Percentiles rank a stretch among this genome's conserved stretches.
Conservation (phyloP, 352 stramenopile species). For the Plasmopara viticola region DNA sequence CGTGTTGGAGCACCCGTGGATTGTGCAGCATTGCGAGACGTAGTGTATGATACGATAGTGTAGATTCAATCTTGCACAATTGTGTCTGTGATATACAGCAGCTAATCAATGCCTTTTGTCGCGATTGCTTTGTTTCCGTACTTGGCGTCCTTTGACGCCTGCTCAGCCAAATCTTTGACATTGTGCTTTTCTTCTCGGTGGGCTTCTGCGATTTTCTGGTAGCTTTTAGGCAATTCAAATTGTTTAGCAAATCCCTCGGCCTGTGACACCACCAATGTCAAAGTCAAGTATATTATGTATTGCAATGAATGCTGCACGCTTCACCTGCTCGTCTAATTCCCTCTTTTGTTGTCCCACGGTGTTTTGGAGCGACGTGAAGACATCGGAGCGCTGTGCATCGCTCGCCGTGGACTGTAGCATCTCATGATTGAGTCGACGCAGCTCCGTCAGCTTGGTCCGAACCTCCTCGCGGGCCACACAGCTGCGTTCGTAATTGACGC, state of each 20-base stretch:
- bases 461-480: conserved; percentile 47
- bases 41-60: conserved; percentile 15
- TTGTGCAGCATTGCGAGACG: conserved; percentile 65
- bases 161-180: conserved; percentile 7
- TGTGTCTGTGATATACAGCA: conserved; percentile 16
- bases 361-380: conserved; percentile 52
- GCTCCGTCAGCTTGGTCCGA: conserved; percentile 49
- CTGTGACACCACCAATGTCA: conserved; percentile 19
- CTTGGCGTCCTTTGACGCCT: conserved; percentile 8
- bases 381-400: conserved; percentile 42
- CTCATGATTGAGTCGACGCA: conserved; percentile 49
- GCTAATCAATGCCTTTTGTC: conserved; percentile 2
- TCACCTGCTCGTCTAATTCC: conserved; percentile 52
- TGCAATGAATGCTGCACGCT: background rate
- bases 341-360: conserved; percentile 55
- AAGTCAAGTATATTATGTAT: background rate
- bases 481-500: conserved; percentile 57
- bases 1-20: conserved; percentile 94
- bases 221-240: conserved; percentile 63
- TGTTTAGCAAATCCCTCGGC: conserved; percentile 64
- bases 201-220: conserved; percentile 59
- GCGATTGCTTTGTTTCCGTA: conserved; percentile 8
- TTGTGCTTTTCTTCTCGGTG: conserved; percentile 27
- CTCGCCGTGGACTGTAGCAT: conserved; percentile 53
- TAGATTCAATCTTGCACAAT: conserved; percentile 22